Evolutionary conservation across 306 rosid species (phyloP), one percentile per base, ranked within the genome.

Genomic region (Medicago lupulina): DNA sequence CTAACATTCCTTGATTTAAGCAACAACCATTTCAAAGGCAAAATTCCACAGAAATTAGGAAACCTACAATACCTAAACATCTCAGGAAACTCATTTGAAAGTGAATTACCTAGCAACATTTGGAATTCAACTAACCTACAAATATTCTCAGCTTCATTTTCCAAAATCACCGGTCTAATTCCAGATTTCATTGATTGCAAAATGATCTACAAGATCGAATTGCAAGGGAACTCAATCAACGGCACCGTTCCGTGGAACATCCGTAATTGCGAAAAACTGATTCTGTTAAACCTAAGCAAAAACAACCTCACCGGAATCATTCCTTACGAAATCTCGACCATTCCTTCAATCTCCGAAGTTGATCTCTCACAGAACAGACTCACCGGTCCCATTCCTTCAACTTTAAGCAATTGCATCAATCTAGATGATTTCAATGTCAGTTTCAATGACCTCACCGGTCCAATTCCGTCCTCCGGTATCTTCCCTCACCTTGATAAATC

Each of bases 321-420:
- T 7, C 99, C 99, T 1, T 85, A 93, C 96, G 97, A 95, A 74
- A 92, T 95, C 71, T 90, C 97, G 0, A 69, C 86, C 8, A 86
- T 95, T 0, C 97, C 97, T 2, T 83, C 88, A 5, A 89, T 95
- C 81, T 90, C 93, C 69, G 91, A 80, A 82, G 90, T 95, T 36
- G 99, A 95, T 55, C 96, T 95, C 66, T 90, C 97, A 0, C 89
- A 76, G 3, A 95, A 95, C 23, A 74, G 71, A 1, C 97, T 95
- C 89, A 89, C 97, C 62, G 99, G 99, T 1, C 77, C 91, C 0
- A 92, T 95, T 4, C 99, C 99, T 23, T 86, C 97, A 0, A 89
- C 87, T 47, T 89, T 95, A 80, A 89, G 85, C 66, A 95, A 92
- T 50, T 87, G 91, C 25, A 72, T 85, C 36, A 95, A 97, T 0